Evolutionary conservation across 1,284 basidiomycete species (phyloP), one percentile per base, ranked within the genome.

Genomic region (Pseudozyma thailandica): DNA sequence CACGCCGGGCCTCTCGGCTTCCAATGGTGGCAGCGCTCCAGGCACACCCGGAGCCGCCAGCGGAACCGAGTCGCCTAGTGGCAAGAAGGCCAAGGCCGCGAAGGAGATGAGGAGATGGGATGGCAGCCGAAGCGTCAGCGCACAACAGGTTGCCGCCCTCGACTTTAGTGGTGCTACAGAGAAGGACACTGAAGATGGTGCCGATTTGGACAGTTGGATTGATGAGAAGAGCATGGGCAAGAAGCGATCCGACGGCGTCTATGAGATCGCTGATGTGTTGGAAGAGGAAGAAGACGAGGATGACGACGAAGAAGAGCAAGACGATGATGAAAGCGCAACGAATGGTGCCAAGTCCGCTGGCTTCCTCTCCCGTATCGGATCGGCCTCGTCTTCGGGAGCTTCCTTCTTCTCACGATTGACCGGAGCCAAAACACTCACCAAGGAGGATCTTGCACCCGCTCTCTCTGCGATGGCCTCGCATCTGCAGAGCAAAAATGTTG

Each of bases 401-500:
- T 71, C 71, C 1, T 66, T 79, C 57, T 72, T 81, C 54, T 75
- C 78, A 0, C 87, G 92, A 26, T 85, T 98, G 62, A 94, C 80
- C 1, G 79, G 83, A 6, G 71, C 89, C 21, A 94, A 93, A 42
- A 87, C 90, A 2, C 85, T 99, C 42, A 92, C 91, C 0, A 87
- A 91, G 58, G 87, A 89, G 39, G 94, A 98, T 82, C 84, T 98
- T 37, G 88, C 89, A 66, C 94, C 95, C 6, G 92, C 96, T 0
- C 84, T 98, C 23, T 90, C 91, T 42, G 91, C 90, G 20, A 98
- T 98, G 94, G 93, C 95, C 82, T 91, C 94, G 69, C 95, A 98
- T 83, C 86, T 98, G 45, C 97, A 98, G 92, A 90, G 92, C 85
- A 98, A 98, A 86, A 99, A 99, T 78, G 96, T 99, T 2, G 96